phyloP scores from a whole-genome alignment of 495 filamentous ascomycete species.

The Annulohypoxylon maeteangense region DNA sequence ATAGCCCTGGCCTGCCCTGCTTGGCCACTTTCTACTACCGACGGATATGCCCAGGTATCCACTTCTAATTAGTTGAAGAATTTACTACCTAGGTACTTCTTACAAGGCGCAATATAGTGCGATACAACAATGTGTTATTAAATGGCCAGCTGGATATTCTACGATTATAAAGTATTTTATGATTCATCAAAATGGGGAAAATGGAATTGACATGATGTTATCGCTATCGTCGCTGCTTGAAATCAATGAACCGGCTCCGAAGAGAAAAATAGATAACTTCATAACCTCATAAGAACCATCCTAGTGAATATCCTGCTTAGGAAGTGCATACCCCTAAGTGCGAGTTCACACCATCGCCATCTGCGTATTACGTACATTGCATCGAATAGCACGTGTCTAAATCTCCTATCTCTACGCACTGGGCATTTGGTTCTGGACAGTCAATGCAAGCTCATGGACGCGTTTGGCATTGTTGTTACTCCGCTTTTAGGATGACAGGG shows the following conservation, averaged over 20 bases:
- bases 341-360: not conserved
- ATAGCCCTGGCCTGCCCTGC: not conserved
- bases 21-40: conserved; percentile 12
- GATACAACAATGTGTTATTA: too few species aligned
- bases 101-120: not conserved
- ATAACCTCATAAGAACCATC: conserved; percentile 11
- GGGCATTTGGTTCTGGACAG: not conserved
- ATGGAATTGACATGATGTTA: conserved; percentile 18
- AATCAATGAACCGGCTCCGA: conserved; percentile 9
- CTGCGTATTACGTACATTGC: conserved; percentile 3
- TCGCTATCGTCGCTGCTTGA: conserved; percentile 11
- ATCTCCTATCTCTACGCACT: not conserved
- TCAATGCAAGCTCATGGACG: not conserved
- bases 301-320: not conserved
- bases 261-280: conserved; percentile 2
- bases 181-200: not conserved
- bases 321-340: not conserved
- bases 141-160: too few species aligned
- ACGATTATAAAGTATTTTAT: not conserved
- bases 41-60: not conserved
- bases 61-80: not conserved
- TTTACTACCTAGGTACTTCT: not conserved
- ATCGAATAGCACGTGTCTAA: not conserved
- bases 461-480: not conserved
- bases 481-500: not conserved